These are phyloP conservation scores for Macaranga tanarius DNA, from an alignment of 441 rosid genomes.

Conservation along the genomic window DNA sequence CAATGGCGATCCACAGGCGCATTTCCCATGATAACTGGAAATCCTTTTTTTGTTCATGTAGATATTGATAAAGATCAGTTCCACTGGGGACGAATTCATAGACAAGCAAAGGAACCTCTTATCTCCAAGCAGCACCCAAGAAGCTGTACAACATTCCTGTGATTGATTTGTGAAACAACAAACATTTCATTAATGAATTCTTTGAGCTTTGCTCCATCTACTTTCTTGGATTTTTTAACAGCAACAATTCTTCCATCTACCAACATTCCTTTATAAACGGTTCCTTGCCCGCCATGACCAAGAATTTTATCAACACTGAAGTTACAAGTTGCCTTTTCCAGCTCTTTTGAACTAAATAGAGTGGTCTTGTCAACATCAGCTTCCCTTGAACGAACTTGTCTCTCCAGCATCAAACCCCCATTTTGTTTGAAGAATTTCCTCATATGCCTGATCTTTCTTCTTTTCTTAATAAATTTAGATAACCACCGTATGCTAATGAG, in stretches of 20 bases:
- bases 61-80: constrained; percentile 22
- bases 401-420: constrained; percentile 38
- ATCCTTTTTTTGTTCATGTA: constrained; percentile 30
- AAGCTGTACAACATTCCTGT: constrained; percentile 38
- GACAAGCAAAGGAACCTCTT: constrained; percentile 32
- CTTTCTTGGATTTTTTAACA: constrained; percentile 25
- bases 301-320: constrained; percentile 30
- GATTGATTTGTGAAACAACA: constrained; percentile 37
- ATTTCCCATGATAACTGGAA: constrained; percentile 27
- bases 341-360: constrained; percentile 26
- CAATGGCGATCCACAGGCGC: constrained; percentile 30
- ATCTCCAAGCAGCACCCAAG: constrained; percentile 43
- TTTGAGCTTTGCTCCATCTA: constrained; percentile 25
- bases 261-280: constrained; percentile 40
- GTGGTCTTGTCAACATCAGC: constrained; percentile 9
- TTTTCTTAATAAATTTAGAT: no score
- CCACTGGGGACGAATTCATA: constrained; percentile 39
- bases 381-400: no score
- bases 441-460: no score
- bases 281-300: constrained; percentile 43
- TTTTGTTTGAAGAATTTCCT: no score
- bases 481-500: no score
- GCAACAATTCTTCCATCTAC: constrained; percentile 36
- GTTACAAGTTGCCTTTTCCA: constrained; percentile 28
- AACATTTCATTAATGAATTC: constrained; percentile 43